Conservation (phyloP, 345 rosid genomes). For the Ceriops zippeliana region DNA sequence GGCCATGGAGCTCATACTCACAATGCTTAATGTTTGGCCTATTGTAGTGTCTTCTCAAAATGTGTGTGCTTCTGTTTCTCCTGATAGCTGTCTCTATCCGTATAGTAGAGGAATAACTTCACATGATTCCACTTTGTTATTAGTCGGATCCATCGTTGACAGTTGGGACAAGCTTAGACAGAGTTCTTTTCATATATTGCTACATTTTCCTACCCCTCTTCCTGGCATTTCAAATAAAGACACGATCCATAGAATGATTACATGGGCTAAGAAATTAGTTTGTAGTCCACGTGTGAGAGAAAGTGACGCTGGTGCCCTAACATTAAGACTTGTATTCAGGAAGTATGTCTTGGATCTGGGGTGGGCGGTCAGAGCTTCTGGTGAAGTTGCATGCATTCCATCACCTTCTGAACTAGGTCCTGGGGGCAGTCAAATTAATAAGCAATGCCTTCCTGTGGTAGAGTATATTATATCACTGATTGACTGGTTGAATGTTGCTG, state of each 20-base stretch:
- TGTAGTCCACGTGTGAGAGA: constrained; percentile 97
- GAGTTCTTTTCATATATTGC: constrained; percentile 80
- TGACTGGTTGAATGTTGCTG: constrained; percentile 69
- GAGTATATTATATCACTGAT: constrained; percentile 69
- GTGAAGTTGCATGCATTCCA: constrained; percentile 43
- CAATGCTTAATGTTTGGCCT: constrained; percentile 84
- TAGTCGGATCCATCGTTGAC: constrained; percentile 89
- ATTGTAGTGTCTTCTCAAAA: constrained; percentile 48
- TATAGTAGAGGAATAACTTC: constrained; percentile 61
- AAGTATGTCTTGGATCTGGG: constrained; percentile 87
- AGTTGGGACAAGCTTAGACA: constrained; percentile 97
- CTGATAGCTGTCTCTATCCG: constrained; percentile 54
- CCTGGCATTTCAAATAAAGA: constrained; percentile 76
- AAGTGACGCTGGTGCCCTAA: constrained; percentile 94
- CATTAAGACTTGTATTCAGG: constrained; percentile 75
- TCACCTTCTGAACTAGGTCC: constrained; percentile 32
- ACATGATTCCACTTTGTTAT: constrained; percentile 65
- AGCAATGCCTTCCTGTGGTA: constrained; percentile 50
- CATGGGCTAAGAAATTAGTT: constrained; percentile 83
- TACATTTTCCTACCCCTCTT: constrained; percentile 85
- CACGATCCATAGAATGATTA: constrained; percentile 59
- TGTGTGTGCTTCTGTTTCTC: constrained; percentile 27
- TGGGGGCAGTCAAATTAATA: constrained; percentile 27
- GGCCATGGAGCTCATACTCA: constrained; percentile 84
- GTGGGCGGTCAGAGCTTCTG: constrained; percentile 64